Evolutionary conservation across 164 flowering plant genomes (phyloP).

Genomic region (Malania oleifera): DNA sequence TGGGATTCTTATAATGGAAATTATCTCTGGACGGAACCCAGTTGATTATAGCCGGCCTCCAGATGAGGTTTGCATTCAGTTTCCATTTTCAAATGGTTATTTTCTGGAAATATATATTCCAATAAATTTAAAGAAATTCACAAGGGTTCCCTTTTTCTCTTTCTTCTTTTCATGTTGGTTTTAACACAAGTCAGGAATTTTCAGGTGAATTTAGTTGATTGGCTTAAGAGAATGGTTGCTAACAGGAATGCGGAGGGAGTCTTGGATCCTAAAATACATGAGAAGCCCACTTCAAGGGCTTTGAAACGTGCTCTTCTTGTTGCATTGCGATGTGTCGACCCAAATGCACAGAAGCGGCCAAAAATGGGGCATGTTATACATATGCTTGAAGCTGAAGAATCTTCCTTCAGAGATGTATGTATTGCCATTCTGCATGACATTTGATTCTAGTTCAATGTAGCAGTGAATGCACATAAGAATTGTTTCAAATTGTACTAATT

Average conservation of each 20-base stretch:
- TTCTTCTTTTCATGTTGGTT: background rate
- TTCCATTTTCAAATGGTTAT: background rate
- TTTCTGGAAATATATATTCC: background rate
- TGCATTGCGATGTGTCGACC: constrained; percentile 73
- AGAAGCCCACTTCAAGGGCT: constrained; percentile 53
- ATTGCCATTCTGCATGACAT: background rate
- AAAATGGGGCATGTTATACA: constrained; percentile 72
- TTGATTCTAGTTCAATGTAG: background rate
- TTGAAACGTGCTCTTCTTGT: constrained; percentile 60
- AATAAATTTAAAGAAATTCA: no score
- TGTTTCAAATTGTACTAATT: background rate
- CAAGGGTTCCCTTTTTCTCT: background rate
- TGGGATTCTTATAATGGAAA: constrained; percentile 64
- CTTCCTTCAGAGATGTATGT: constrained; percentile 46
- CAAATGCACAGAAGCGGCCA: constrained; percentile 63
- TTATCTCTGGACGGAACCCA: constrained; percentile 58
- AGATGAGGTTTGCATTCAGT: constrained; percentile 48
- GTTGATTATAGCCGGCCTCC: constrained; percentile 61
- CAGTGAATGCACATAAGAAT: background rate
- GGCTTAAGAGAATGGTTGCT: constrained; percentile 69
- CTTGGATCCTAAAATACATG: constrained; percentile 59
- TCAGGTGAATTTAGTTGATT: constrained; percentile 66
- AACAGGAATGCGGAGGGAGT: constrained; percentile 53
- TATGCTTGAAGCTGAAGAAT: constrained; percentile 66
- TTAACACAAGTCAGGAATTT: constrained; percentile 9